Conservation (phyloP, 2,329 filamentous ascomycete genomes). For the Neofusicoccum cordaticola region DNA sequence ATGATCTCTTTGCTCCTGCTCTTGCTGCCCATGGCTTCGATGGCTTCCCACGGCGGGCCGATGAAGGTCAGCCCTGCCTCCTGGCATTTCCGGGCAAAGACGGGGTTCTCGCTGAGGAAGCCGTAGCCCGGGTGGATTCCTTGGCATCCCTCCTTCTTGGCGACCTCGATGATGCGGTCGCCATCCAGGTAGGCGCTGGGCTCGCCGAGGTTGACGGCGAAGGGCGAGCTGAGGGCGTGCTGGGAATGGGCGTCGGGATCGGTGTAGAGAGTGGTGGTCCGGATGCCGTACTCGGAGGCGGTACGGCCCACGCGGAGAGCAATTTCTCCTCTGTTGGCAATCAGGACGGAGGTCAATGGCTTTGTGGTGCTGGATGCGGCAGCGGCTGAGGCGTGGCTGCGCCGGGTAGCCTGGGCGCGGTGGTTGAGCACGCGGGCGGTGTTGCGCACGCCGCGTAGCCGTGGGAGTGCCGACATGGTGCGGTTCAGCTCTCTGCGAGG, state of each 20-base stretch:
- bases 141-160: constrained; percentile 80
- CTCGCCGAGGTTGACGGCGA: constrained; percentile 78
- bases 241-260: constrained; percentile 84
- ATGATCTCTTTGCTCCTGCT: constrained; percentile 93
- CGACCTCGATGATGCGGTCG: constrained; percentile 84
- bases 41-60: constrained; percentile 76
- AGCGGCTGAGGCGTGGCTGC: not conserved
- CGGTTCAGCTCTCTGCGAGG: not conserved
- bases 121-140: constrained; percentile 96
- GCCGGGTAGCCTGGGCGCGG: not conserved
- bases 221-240: constrained; percentile 81
- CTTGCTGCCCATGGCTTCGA: constrained; percentile 86
- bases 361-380: not conserved
- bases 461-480: not conserved
- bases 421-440: constrained; percentile 1
- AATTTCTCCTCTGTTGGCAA: constrained; percentile 96
- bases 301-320: constrained; percentile 89
- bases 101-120: constrained; percentile 88
- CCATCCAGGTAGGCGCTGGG: constrained; percentile 89
- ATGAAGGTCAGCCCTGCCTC: constrained; percentile 92
- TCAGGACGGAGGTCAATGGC: constrained; percentile 71
- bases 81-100: constrained; percentile 82
- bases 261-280: constrained; percentile 92
- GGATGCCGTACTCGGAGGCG: constrained; percentile 82
- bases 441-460: not conserved